These are phyloP conservation scores for Iris macrosiphon DNA, from an alignment of 106 monocot species.

Conservation along the genomic window DNA sequence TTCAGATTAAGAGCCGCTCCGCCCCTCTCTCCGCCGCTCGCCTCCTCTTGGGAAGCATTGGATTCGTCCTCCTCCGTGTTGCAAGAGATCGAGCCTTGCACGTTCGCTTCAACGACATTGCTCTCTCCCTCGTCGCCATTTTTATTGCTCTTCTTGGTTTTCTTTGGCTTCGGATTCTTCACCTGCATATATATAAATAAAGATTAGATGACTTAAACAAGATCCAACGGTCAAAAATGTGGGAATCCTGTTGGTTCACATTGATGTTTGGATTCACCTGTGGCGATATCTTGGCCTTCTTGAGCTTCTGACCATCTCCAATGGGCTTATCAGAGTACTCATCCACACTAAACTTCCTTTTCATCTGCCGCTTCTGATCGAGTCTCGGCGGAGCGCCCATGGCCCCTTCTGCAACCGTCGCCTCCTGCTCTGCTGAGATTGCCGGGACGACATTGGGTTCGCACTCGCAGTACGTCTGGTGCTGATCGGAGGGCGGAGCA, in stretches of 20 bases:
- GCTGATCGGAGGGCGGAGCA: too few species aligned
- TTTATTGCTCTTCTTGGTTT: constrained; percentile 11
- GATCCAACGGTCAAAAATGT: too few species aligned
- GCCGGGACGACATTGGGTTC: too few species aligned
- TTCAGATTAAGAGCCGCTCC: constrained; percentile 24
- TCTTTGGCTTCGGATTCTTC: constrained; percentile 29
- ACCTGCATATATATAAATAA: constrained; percentile 8
- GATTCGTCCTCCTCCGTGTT: constrained; percentile 40
- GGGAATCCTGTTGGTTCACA: too few species aligned
- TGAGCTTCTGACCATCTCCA: neutral
- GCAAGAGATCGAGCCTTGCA: constrained; percentile 29
- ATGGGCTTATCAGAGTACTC: too few species aligned
- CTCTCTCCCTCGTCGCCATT: constrained; percentile 4
- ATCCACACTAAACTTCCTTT: constrained; percentile 4
- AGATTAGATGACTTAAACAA: too few species aligned
- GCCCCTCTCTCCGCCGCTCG: constrained; percentile 29
- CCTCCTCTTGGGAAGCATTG: constrained; percentile 23
- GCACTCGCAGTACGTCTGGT: too few species aligned
- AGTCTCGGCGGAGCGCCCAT: too few species aligned
- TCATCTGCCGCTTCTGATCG: too few species aligned
- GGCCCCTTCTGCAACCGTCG: too few species aligned
- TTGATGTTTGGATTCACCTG: neutral
- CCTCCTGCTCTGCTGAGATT: too few species aligned
- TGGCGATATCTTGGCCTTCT: neutral
- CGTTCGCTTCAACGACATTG: too few species aligned